Evolutionary conservation across 2,329 filamentous ascomycete species (phyloP).

Genomic region (Simplicillium sp.): DNA sequence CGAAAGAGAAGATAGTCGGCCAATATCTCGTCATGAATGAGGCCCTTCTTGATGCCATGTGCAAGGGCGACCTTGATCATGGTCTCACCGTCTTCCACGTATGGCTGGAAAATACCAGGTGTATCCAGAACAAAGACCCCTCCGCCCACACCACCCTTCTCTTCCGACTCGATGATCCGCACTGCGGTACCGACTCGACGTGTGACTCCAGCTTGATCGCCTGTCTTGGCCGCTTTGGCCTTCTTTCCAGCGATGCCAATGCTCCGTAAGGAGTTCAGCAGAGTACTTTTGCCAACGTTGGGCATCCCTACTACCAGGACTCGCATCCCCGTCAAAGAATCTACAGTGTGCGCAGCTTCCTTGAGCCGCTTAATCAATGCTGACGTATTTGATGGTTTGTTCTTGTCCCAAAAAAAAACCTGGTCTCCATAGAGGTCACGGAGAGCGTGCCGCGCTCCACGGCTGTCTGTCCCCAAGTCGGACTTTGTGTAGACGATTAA

Average conservation of each 20-base stretch:
- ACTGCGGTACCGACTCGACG: conserved; percentile 76
- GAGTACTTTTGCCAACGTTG: conserved; percentile 89
- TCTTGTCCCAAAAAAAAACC: conserved; percentile 35
- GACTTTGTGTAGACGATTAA: conserved; percentile 87
- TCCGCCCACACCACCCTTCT: conserved; percentile 33
- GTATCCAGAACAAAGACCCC: conserved; percentile 85
- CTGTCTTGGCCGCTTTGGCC: conserved; percentile 68
- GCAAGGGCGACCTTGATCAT: conserved; percentile 96
- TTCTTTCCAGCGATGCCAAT: conserved; percentile 42
- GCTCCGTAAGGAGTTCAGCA: conserved; percentile 78
- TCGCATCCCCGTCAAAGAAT: conserved; percentile 70
- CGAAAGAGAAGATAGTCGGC: conserved; percentile 87
- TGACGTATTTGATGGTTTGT: conserved; percentile 20
- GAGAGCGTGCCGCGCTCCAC: conserved; percentile 15
- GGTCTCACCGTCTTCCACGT: conserved; percentile 70
- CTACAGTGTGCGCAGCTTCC: conserved; percentile 18
- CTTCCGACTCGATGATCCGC: conserved; percentile 51
- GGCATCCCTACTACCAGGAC: conserved; percentile 94
- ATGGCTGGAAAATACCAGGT: conserved; percentile 90
- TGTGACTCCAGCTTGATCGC: conserved; percentile 82
- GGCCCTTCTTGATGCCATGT: conserved; percentile 80
- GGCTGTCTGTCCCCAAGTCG: conserved; percentile 52
- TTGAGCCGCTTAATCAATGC: conserved; percentile 28
- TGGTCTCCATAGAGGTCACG: conserved; percentile 22
- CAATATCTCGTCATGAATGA: conserved; percentile 68